phyloP scores from a whole-genome alignment of 495 filamentous ascomycete species.

The Hypoxylon cercidicola region DNA sequence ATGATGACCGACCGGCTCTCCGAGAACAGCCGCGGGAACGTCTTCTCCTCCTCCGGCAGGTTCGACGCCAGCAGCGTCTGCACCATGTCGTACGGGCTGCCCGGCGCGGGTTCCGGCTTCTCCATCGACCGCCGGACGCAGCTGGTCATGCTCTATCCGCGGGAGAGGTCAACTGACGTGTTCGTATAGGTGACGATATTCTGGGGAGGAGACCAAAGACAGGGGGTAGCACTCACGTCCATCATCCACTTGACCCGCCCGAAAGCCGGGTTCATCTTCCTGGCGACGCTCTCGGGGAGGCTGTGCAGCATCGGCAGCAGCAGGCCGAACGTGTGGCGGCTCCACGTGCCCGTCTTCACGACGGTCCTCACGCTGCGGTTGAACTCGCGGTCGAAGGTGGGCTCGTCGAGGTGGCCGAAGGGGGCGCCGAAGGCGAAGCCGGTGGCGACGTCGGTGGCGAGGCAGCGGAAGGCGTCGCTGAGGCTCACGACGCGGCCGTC shows the following conservation, averaged over 20 bases:
- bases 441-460: slow-evolving; percentile 51
- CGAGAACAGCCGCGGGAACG: slow-evolving; percentile 41
- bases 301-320: slow-evolving; percentile 27
- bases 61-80: slow-evolving; percentile 50
- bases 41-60: slow-evolving; percentile 52
- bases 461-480: slow-evolving; percentile 46
- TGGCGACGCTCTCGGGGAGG: slow-evolving; percentile 28
- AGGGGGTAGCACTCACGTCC: slow-evolving; percentile 18
- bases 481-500: slow-evolving; percentile 40
- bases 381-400: slow-evolving; percentile 46
- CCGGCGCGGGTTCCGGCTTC: slow-evolving; percentile 28
- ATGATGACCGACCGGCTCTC: slow-evolving; percentile 51
- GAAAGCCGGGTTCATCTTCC: slow-evolving; percentile 32
- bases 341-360: slow-evolving; percentile 23
- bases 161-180: neutral
- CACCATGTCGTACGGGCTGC: slow-evolving; percentile 33
- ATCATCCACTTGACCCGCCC: slow-evolving; percentile 34
- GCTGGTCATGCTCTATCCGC: slow-evolving; percentile 28
- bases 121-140: slow-evolving; percentile 36
- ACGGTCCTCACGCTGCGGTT: slow-evolving; percentile 27
- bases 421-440: slow-evolving; percentile 48
- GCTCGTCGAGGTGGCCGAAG: slow-evolving; percentile 46
- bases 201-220: too few relatives aligned
- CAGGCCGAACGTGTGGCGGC: slow-evolving; percentile 24
- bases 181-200: neutral